Conservation (phyloP, 345 rosid genomes). For the Eucalyptus globulus region DNA sequence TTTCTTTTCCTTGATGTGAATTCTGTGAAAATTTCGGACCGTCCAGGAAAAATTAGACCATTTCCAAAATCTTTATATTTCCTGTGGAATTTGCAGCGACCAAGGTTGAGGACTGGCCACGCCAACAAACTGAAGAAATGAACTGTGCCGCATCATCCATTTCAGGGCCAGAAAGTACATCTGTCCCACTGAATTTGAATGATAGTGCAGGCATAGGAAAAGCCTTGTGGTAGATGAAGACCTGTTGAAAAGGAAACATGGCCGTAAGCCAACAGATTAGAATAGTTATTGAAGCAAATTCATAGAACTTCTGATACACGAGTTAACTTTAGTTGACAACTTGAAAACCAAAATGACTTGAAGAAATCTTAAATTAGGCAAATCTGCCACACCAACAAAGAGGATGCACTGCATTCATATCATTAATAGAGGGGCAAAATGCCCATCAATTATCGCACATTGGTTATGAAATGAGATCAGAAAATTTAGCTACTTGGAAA, state of each 20-base stretch:
- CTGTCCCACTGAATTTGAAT: conserved; percentile 53
- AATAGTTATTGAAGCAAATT: background rate
- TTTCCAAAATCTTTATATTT: conserved; percentile 83
- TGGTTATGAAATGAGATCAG: background rate
- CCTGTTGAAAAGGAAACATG: conserved; percentile 26
- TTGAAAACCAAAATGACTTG: background rate
- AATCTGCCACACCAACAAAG: background rate
- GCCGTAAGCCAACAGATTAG: background rate
- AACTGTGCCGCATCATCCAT: conserved; percentile 57
- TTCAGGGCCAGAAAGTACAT: conserved; percentile 51
- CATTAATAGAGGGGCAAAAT: background rate
- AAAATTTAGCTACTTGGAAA: background rate
- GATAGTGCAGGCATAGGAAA: conserved; percentile 94
- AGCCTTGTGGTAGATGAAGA: conserved; percentile 86
- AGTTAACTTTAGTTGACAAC: background rate
- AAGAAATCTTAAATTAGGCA: background rate
- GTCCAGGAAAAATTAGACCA: conserved; percentile 23
- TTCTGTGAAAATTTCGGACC: background rate
- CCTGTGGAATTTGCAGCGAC: conserved; percentile 90
- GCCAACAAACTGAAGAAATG: conserved; percentile 88
- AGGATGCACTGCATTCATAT: background rate
- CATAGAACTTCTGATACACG: background rate
- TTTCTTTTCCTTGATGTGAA: background rate
- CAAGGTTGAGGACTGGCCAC: conserved; percentile 61
- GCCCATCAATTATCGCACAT: background rate